Base-by-base conservation (phyloP, 495 filamentous ascomycete genomes). In the Aspergillus bertholletiae region DNA sequence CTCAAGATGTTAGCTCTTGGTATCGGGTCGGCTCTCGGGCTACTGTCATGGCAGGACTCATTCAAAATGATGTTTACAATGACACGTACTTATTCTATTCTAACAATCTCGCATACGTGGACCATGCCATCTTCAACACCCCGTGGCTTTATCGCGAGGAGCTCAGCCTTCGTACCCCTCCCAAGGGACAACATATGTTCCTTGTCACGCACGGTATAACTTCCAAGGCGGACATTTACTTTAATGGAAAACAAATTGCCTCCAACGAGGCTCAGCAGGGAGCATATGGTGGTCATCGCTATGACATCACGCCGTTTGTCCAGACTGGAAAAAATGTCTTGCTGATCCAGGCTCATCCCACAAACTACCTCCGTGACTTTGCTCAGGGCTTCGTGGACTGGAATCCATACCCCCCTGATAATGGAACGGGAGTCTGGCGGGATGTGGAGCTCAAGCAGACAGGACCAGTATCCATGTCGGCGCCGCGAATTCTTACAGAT, bases 91-190 rank as follows among this genome's bases (percentile, higher is more conserved):
- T 87, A 0, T 87, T 84, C 63, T 85, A 74, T 59, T 86, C 83
- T 0, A 65, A 82, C 20, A 80, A 80, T 48, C 73, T 84, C 40
- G 59, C 73, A 41, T 63, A 53, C 2, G 20, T 60, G 12, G 64
- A 80, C 34, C 74, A 79, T 22, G 60, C 70, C 2, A 71, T 72
- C 46, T 88, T 85, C 57, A 54, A 64, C 3, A 73, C 76, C 1
- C 80, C 84, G 0, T 88, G 84, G 84, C 57, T 85, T 8, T 87
- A 85, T 57, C 77, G 84, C n/a, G 63, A 81, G 21, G 80, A 85
- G 53, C 80, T 86, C 52, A 52, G 51, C 1, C 54, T 85, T 3
- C 11, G 7, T 30, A 65, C 53, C 2, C 66, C 73, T 1, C 52
- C 50, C 0, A 28, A 63, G 0, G 76, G 70, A 4, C 61, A 79